Evolutionary conservation across 2,329 filamentous ascomycete genomes (phyloP), one percentile per base, ranked within the genome.

Genomic region (Coniochaeta sp.): DNA sequence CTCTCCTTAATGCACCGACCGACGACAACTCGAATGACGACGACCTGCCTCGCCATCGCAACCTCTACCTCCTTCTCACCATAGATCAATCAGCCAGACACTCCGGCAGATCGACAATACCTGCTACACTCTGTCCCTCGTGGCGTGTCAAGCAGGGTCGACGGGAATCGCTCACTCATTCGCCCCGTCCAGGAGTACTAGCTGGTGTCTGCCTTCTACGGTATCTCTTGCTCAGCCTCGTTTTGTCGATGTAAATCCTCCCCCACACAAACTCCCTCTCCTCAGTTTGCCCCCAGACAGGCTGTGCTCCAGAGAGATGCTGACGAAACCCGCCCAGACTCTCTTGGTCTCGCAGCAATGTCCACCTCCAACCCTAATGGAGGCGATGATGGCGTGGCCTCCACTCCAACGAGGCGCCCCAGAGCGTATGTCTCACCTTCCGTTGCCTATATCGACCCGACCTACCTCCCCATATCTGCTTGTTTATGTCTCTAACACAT

Each of bases 401-500:
- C 55, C 40, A 55, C 58, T 48, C 57, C 62, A 49, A 55, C 57
- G 20, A 59, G 65, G 38, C 59, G 70, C 51, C 61, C 64, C 26
- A 64, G 70, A 65, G 70, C 70, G 70, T 72, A 62, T 50, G 70
- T 70, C 51, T 52, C 27, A 47, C 50, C n/a, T n/a, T n/a, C n/a
- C n/a, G n/a, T 42, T 22, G 20, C 18, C 35, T 42, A 42, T 42
- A 42, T 26, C 9, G 38, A 42, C 6, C 18, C 10, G 24, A 8
- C 38, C 6, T 14, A 26, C 12, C 2, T 7, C 38, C 13, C 33
- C 30, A 50, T 47, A 47, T 42, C 20, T 52, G 18, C 45, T 35
- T 35, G 27, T 27, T 12, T 42, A 69, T 72, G 61, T 50, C 69
- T 70, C 51, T 52, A 33, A 49, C 51, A 52, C 18, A 32, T 30